Evolutionary conservation across 805 yeast genomes (phyloP).

Genomic region (Candida caryicola): DNA sequence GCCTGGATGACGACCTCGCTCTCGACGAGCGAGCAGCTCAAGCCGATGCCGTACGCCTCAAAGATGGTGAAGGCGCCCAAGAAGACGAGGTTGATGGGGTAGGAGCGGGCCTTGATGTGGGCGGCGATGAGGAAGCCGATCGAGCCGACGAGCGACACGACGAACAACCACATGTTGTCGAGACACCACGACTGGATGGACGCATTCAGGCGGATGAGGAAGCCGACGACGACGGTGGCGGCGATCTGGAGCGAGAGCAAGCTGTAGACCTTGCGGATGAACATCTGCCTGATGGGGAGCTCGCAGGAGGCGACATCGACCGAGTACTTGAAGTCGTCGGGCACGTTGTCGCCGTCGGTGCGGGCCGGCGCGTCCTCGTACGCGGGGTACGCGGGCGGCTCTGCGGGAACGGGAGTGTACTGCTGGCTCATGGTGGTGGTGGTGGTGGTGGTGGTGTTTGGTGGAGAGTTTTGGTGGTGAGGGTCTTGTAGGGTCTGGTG

Average conservation of each 20-base stretch:
- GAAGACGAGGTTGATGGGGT: constrained; percentile 63
- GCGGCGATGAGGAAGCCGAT: constrained; percentile 66
- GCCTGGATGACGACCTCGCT: constrained; percentile 69
- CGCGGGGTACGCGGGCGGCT: constrained; percentile 12
- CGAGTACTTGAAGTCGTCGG: constrained; percentile 81
- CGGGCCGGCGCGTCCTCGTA: constrained; percentile 25
- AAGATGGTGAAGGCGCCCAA: constrained; percentile 66
- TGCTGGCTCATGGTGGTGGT: constrained; percentile 4
- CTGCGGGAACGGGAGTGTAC: constrained; percentile 6
- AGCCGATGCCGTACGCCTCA: constrained; percentile 72
- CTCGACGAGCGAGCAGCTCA: constrained; percentile 61
- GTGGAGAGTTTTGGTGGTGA: too few species aligned
- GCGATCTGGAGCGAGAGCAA: constrained; percentile 64
- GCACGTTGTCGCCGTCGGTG: constrained; percentile 37
- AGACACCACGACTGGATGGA: constrained; percentile 53
- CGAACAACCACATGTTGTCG: constrained; percentile 55
- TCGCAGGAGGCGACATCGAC: constrained; percentile 77
- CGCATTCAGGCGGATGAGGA: constrained; percentile 44
- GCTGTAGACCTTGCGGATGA: constrained; percentile 76
- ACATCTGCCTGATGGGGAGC: constrained; percentile 68
- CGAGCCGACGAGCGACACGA: constrained; percentile 56
- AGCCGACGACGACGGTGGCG: constrained; percentile 58
- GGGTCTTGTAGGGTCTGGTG: too few species aligned
- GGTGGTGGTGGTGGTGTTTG: too few species aligned
- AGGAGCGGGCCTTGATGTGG: constrained; percentile 57